These are phyloP conservation scores for Blastobotrys malaysiensis DNA, from an alignment of 1,139 yeast genomes.

Conservation along the genomic window DNA sequence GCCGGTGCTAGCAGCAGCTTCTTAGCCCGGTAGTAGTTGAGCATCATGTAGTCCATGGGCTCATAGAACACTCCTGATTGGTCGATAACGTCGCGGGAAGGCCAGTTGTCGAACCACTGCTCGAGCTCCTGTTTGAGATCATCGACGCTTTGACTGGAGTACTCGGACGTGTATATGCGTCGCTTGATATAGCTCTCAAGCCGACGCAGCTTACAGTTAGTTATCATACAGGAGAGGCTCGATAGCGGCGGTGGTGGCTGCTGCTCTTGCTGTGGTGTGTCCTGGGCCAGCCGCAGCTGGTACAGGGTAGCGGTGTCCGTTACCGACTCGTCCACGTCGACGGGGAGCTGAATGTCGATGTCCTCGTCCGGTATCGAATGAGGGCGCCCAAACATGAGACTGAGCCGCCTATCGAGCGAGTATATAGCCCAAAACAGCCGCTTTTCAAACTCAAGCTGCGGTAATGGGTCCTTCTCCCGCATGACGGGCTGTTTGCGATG, in stretches of 20 bases:
- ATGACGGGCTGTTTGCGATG: constrained; percentile 16
- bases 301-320: constrained; percentile 6
- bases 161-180: constrained; percentile 8
- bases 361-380: constrained; percentile 21
- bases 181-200: constrained; percentile 13
- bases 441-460: constrained; percentile 19
- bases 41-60: constrained; percentile 10
- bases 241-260: constrained; percentile 1
- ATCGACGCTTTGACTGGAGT: constrained; percentile 1
- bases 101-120: constrained; percentile 13
- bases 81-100: constrained; percentile 6
- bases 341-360: constrained; percentile 16
- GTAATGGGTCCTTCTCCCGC: constrained; percentile 10
- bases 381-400: constrained; percentile 22
- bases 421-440: constrained; percentile 23
- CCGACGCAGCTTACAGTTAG: constrained; percentile 12
- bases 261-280: not conserved
- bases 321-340: constrained; percentile 11
- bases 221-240: constrained; percentile 12
- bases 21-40: constrained; percentile 13
- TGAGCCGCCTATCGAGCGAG: constrained; percentile 18
- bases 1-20: constrained; percentile 12
- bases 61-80: not conserved
- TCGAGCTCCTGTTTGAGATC: constrained; percentile 6
- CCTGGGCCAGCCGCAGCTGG: constrained; percentile 10